A percentile compares a stretch with the other conserved stretches of the same genome.
phyloP scores from a whole-genome alignment of 768 basidiomycete species.

The Grammothele lineata region DNA sequence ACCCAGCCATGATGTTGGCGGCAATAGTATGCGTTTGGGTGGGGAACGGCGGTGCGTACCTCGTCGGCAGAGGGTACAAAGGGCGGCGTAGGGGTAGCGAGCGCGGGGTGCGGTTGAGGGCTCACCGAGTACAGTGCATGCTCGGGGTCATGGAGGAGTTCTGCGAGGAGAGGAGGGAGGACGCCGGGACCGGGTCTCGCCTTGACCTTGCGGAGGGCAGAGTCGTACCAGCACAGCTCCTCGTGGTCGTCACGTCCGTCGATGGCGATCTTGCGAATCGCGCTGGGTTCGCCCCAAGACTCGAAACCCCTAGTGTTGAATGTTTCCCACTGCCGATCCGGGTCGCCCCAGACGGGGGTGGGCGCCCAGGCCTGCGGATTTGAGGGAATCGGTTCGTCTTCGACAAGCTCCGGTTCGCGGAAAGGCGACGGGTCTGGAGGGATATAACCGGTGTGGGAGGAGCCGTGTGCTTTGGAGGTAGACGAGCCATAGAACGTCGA shows the following conservation, averaged over 20 bases:
- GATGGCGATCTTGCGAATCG: slow-evolving; percentile 35
- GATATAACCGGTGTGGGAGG: slow-evolving; percentile 32
- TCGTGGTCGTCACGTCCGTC: slow-evolving; percentile 58
- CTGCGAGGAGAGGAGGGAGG: slow-evolving; percentile 62
- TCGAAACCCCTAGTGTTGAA: neutral
- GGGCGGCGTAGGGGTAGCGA: slow-evolving; percentile 15
- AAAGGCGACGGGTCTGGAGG: slow-evolving; percentile 24
- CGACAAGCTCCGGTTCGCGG: slow-evolving; percentile 28
- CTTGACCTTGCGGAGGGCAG: slow-evolving; percentile 37
- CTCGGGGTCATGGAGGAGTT: slow-evolving; percentile 65
- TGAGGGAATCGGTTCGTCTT: slow-evolving; percentile 17
- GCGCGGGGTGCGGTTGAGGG: slow-evolving; percentile 26
- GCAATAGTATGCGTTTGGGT: slow-evolving; percentile 82
- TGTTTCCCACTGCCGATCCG: slow-evolving; percentile 1
- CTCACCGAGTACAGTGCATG: slow-evolving; percentile 67
- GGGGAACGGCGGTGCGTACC: slow-evolving; percentile 65
- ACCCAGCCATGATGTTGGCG: slow-evolving; percentile 82
- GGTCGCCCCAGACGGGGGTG: slow-evolving; percentile 11
- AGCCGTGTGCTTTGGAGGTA: slow-evolving; percentile 21
- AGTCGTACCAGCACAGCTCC: slow-evolving; percentile 70
- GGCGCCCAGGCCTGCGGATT: slow-evolving; percentile 9
- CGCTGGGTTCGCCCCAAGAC: slow-evolving; percentile 9
- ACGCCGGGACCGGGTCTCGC: slow-evolving; percentile 68
- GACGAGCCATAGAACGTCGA: slow-evolving; percentile 13
- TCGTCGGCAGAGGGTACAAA: slow-evolving; percentile 55